These are phyloP conservation scores for Oenanthe javanica DNA, from an alignment of 140 eudicot species.

Conservation along the genomic window DNA sequence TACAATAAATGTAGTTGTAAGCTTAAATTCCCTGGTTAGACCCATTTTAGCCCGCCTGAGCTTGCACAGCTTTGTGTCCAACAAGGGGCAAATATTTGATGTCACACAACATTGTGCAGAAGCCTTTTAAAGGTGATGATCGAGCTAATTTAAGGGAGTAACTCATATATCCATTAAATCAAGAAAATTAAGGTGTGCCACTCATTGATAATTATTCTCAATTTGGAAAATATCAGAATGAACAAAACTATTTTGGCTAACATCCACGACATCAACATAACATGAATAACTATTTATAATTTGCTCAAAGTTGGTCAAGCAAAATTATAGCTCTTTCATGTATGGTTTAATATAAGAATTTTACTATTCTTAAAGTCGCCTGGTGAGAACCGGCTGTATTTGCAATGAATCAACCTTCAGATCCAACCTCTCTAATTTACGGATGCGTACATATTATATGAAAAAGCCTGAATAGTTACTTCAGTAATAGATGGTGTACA, in stretches of 20 bases:
- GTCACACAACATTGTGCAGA: background rate
- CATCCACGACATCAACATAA: background rate
- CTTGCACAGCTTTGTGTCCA: background rate
- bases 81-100: background rate
- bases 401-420: too few species aligned
- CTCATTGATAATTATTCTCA: background rate
- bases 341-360: background rate
- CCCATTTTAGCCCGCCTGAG: background rate
- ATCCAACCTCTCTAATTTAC: too few species aligned
- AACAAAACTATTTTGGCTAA: background rate
- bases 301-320: background rate
- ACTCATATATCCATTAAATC: background rate
- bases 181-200: background rate
- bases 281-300: background rate
- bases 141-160: background rate
- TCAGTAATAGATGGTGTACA: too few species aligned
- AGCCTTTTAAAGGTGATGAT: background rate
- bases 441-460: too few species aligned
- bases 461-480: too few species aligned
- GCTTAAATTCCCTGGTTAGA: background rate
- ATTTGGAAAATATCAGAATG: background rate
- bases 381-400: background rate
- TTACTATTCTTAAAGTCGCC: background rate
- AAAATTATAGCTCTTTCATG: background rate
- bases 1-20: background rate